Conservation (phyloP, 371 early-diverging fungal species). For the Conidiobolus incongruus region DNA sequence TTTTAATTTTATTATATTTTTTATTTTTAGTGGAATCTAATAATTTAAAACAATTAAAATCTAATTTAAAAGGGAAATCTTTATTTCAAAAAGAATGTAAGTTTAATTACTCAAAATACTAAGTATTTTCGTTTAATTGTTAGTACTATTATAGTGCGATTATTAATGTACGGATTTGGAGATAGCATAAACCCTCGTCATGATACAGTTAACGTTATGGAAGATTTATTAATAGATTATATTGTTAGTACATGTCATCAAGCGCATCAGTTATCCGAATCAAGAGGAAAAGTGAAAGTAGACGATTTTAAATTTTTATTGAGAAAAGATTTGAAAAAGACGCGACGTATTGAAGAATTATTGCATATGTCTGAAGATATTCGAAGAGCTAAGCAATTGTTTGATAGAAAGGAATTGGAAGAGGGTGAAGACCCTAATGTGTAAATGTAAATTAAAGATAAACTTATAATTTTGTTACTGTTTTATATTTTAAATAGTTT, state of each 20-base stretch:
- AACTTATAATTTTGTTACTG: no score
- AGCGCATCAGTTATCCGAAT: slow-evolving; percentile 34
- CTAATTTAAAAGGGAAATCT: no score
- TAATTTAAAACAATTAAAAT: no score
- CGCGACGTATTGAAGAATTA: slow-evolving; percentile 86
- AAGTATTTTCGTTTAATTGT: neutral
- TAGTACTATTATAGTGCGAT: slow-evolving; percentile 23
- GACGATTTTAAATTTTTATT: slow-evolving; percentile 84
- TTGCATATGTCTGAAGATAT: slow-evolving; percentile 87
- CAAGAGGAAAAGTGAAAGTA: slow-evolving; percentile 55
- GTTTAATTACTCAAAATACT: neutral
- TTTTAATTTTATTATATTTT: no score
- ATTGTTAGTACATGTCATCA: slow-evolving; percentile 64
- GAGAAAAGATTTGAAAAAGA: slow-evolving; percentile 84
- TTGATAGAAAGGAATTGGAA: slow-evolving; percentile 14
- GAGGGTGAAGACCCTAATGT: no score
- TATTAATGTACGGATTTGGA: slow-evolving; percentile 95
- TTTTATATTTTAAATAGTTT: no score
- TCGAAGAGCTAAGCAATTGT: slow-evolving; percentile 53
- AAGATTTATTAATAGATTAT: slow-evolving; percentile 82
- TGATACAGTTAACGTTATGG: slow-evolving; percentile 83
- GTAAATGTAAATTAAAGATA: no score
- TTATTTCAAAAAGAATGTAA: neutral
- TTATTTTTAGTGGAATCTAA: no score
- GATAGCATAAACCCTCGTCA: slow-evolving; percentile 70